Evolutionary conservation across 2,329 filamentous ascomycete species (phyloP).

Genomic region (Talaromyces sp.): DNA sequence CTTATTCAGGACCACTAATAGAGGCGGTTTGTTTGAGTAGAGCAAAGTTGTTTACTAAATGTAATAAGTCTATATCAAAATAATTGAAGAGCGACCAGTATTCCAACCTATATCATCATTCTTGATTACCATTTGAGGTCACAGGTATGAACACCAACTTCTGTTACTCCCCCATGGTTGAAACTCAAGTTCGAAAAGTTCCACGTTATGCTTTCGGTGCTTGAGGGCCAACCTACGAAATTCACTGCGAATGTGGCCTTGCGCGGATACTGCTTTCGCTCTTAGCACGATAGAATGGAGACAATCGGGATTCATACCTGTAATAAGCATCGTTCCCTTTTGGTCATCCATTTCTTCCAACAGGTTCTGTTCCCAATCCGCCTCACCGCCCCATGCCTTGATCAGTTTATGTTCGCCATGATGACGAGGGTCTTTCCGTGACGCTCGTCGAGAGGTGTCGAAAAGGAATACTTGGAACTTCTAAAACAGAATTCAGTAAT

Average conservation of each 20-base stretch:
- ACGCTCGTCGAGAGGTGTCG: constrained; percentile 4
- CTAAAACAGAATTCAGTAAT: background rate
- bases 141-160: constrained; percentile 6
- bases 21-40: no score
- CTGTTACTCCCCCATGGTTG: constrained; percentile 15
- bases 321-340: constrained; percentile 13
- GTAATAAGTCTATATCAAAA: no score
- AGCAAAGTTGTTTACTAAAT: no score
- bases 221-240: constrained; percentile 13
- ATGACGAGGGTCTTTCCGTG: background rate
- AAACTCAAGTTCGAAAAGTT: constrained; percentile 18
- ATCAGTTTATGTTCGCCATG: constrained; percentile 17
- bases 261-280: constrained; percentile 12
- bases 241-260: constrained; percentile 7
- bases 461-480: constrained; percentile 12
- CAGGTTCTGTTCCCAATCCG: constrained; percentile 13
- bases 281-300: background rate
- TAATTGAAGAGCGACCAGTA: no score
- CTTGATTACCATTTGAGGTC: no score
- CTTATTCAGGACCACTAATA: no score
- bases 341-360: constrained; percentile 6
- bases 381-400: constrained; percentile 11
- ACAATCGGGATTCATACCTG: constrained; percentile 4
- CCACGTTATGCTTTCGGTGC: constrained; percentile 10
- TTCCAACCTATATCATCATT: no score